Base-by-base conservation (phyloP, 371 early-diverging fungal species). In the Phascolomyces articulosus region DNA sequence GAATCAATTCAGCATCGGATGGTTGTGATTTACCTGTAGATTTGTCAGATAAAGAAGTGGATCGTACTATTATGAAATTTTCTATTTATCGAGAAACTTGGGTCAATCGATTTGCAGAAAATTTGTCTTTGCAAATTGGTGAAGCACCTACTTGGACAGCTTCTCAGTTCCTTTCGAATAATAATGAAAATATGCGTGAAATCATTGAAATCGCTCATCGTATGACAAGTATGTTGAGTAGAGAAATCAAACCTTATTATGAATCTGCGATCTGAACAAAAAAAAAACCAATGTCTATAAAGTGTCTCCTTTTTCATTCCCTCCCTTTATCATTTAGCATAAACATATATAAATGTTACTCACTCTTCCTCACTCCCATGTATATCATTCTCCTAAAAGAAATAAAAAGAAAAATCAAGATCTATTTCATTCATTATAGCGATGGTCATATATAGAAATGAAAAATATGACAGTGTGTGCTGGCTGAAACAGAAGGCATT, bases 61-160 rank as follows among this genome's bases (percentile, higher is more conserved):
- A 74, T 24, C 75, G 73, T 54, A 48, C 55, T 0, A 27, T 71
- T 11, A 78, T 54, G 54, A 76, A 78, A 40, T 73, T 83, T 0
- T 74, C 80, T 0, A 49, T 75, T 9, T 72, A 75, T 40, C 67
- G 69, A 9, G 77, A 78, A 27, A 40, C 48, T 24, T 83, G 83
- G 83, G 58, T 67, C 0, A 58, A 80, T 55, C 64, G 80, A 21
- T 72, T 83, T 54, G 63, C 77, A 2, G 68, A 76, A 21, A 83
- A 83, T 21, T 49, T 80, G 18, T 54, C 55, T 9, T 56, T 83
- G 18, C 53, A 61, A 6, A 69, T 80, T 40, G 83, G 83, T 11
- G 77, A 80, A 48, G 74, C 80, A 0, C 83, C 83, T 0, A n/a
- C 26, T 3, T 83, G 83, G 83, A 73, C 70, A 0, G 16, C 65